Evolutionary conservation across 2,329 filamentous ascomycete genomes (phyloP).

Genomic region (Raffaelea deltoideospora): DNA sequence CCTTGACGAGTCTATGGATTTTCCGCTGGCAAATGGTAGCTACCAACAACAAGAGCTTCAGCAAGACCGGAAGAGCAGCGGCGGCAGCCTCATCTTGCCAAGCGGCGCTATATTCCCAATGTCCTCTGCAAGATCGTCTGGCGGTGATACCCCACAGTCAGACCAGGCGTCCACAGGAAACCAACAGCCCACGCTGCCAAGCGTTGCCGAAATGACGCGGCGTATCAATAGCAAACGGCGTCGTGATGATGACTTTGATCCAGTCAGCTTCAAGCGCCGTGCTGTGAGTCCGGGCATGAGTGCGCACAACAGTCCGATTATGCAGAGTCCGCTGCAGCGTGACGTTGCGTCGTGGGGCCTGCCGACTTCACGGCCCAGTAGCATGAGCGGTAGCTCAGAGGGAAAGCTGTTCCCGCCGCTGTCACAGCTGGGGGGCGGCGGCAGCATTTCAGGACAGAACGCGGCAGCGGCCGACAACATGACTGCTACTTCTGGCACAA

Average conservation of each 20-base stretch:
- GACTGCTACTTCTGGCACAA: not conserved
- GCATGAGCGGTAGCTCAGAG: slow-evolving; percentile 18
- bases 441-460: slow-evolving; percentile 10
- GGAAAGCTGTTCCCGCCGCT: slow-evolving; percentile 9
- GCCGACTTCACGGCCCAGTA: slow-evolving; percentile 39
- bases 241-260: slow-evolving; percentile 70
- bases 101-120: slow-evolving; percentile 13
- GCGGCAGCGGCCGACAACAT: too few species aligned
- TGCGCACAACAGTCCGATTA: slow-evolving; percentile 74
- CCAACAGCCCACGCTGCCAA: slow-evolving; percentile 32
- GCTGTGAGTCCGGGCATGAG: slow-evolving; percentile 88
- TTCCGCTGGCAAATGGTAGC: slow-evolving; percentile 27
- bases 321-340: slow-evolving; percentile 68
- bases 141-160: slow-evolving; percentile 23
- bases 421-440: slow-evolving; percentile 20
- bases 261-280: slow-evolving; percentile 73
- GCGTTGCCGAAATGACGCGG: slow-evolving; percentile 58
- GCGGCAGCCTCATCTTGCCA: slow-evolving; percentile 13
- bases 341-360: slow-evolving; percentile 60
- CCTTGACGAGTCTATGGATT: slow-evolving; percentile 59
- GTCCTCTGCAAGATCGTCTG: slow-evolving; percentile 16
- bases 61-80: not conserved
- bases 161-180: slow-evolving; percentile 1
- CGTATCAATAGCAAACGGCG: slow-evolving; percentile 72
- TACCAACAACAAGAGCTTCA: not conserved